Evolutionary conservation across 2,329 filamentous ascomycete genomes (phyloP), one percentile per base, ranked within the genome.

Genomic region (Neonectria magnoliae): DNA sequence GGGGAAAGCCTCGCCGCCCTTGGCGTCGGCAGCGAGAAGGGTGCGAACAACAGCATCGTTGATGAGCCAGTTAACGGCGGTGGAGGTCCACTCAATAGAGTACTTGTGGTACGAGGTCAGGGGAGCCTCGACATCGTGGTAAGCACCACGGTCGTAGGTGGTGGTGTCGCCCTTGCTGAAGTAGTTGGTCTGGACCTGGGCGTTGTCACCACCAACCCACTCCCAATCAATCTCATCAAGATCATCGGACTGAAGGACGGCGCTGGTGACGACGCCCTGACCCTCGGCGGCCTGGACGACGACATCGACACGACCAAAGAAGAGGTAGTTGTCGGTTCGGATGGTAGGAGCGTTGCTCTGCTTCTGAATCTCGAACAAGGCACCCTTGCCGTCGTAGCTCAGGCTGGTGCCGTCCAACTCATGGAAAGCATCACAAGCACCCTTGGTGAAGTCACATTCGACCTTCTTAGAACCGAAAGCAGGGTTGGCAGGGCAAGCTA

Each of bases 201-300:
- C 80, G 70, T 85, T 81, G 76, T 93, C 88, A 57, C 89, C 90
- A 63, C 95, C 96, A 63, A 98, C 85, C 91, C 93, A 97, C 81
- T 98, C 95, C 91, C 93, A 97, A 80, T 98, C 95, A 67, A 98
- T 96, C 84, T 80, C 78, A 77, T 98, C 95, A 31, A 97, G 86
- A 75, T 91, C 89, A 74, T 97, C 93, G 2, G 94, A 98, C 83
- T 97, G 92, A 69, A 99, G 83, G 45, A 98, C 93, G 44, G 93
- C 86, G 69, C 92, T 94, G 81, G 94, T 98, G 67, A 99, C 92
- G 68, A 99, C 92, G 70, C 96, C 96, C 7, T 84, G 84, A 47
- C 95, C 96, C 3, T 91, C 87, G 27, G 96, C 91, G 42, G 92
- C 91, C 80, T 94, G 91, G 76, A 97, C 83, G 31, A 87, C 88